Evolutionary conservation across 306 rosid genomes (phyloP).

Genomic region (Morella rubra): DNA sequence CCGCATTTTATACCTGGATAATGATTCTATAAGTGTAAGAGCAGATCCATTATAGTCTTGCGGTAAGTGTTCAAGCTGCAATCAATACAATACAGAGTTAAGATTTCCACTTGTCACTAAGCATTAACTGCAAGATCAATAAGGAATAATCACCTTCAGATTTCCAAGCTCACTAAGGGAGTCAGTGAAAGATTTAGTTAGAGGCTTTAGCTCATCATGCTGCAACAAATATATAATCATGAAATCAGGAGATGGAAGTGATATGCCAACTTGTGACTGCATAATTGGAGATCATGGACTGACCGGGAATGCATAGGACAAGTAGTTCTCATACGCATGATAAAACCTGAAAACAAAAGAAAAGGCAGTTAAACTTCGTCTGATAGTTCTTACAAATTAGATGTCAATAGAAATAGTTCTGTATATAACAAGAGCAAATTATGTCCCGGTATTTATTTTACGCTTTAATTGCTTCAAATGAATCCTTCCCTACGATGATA

Average conservation of each 20-base stretch:
- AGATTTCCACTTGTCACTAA: slow-evolving; percentile 18
- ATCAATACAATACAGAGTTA: slow-evolving; percentile 30
- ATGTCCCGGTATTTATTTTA: neutral
- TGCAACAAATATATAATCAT: slow-evolving; percentile 38
- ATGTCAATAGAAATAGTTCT: neutral
- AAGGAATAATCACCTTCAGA: slow-evolving; percentile 54
- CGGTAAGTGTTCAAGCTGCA: slow-evolving; percentile 90
- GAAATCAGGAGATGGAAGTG: slow-evolving; percentile 9
- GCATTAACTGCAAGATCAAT: slow-evolving; percentile 4
- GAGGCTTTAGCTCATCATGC: slow-evolving; percentile 97
- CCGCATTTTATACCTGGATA: slow-evolving; percentile 64
- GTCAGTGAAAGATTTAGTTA: slow-evolving; percentile 74
- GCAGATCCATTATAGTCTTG: slow-evolving; percentile 84
- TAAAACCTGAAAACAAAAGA: slow-evolving; percentile 64
- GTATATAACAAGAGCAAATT: neutral
- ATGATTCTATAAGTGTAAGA: slow-evolving; percentile 85
- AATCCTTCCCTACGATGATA: neutral
- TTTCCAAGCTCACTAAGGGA: slow-evolving; percentile 94
- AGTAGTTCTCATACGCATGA: slow-evolving; percentile 93
- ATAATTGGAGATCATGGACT: slow-evolving; percentile 28
- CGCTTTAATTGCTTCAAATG: slow-evolving; percentile 6
- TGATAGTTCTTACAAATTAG: slow-evolving; percentile 3
- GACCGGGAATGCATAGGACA: slow-evolving; percentile 93
- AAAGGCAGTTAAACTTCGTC: slow-evolving; percentile 10
- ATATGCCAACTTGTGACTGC: slow-evolving; percentile 16